Evolutionary conservation across 1,284 basidiomycete species (phyloP).

Genomic region (Sutorius eximius): DNA sequence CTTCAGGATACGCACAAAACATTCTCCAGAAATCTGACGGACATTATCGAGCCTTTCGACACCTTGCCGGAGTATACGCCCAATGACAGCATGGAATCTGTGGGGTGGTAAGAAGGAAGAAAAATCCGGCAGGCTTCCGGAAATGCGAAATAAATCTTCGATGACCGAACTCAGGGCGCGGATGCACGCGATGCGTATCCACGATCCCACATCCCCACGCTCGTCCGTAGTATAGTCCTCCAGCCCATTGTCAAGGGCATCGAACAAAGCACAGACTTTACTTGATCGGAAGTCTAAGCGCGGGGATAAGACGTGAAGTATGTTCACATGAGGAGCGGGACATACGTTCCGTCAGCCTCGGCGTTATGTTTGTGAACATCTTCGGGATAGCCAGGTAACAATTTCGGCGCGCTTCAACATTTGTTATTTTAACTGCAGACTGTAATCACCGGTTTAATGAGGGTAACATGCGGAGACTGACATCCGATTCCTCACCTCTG

Average conservation of each 20-base stretch:
- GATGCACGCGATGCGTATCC: constrained; percentile 83
- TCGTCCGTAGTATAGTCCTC: constrained; percentile 92
- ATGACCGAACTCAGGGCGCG: constrained; percentile 56
- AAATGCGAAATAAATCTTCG: constrained; percentile 47
- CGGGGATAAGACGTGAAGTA: constrained; percentile 13
- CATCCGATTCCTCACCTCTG: constrained; percentile 44
- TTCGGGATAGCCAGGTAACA: constrained; percentile 66
- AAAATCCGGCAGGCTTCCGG: constrained; percentile 43
- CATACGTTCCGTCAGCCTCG: constrained; percentile 49
- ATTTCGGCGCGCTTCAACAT: constrained; percentile 70
- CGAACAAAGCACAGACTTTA: constrained; percentile 46
- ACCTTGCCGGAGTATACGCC: constrained; percentile 82
- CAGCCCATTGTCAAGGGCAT: constrained; percentile 64
- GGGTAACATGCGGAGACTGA: constrained; percentile 23
- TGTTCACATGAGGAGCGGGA: constrained; percentile 15
- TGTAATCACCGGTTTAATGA: constrained; percentile 34
- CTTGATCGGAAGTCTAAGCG: constrained; percentile 49
- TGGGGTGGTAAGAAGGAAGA: constrained; percentile 57
- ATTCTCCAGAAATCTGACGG: constrained; percentile 72
- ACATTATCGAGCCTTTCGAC: constrained; percentile 92
- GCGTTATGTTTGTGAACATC: constrained; percentile 51
- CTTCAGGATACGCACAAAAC: constrained; percentile 53
- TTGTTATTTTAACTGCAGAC: constrained; percentile 45
- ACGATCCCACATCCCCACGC: constrained; percentile 96
- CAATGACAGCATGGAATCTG: constrained; percentile 59